phyloP scores from a whole-genome alignment of 805 yeast species.

The Candida namnaoensis region DNA sequence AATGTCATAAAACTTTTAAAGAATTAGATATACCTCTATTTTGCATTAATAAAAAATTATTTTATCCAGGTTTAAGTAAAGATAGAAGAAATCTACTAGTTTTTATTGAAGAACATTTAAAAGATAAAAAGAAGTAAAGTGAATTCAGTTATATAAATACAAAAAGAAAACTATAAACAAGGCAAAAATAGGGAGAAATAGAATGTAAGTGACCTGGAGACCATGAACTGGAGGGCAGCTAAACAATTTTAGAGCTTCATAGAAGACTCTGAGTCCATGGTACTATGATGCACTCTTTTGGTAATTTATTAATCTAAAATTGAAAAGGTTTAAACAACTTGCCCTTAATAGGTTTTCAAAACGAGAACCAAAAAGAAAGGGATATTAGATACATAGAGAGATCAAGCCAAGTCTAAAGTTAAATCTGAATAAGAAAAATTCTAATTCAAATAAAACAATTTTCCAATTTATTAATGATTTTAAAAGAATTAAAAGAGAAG shows the following conservation, averaged over 20 bases:
- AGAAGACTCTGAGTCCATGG: slow-evolving; percentile 10
- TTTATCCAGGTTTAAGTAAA: not conserved
- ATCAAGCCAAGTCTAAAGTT: slow-evolving; percentile 5
- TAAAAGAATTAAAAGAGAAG: too few relatives aligned
- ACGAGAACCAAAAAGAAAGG: slow-evolving; percentile 11
- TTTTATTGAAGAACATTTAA: not conserved
- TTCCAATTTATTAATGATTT: too few relatives aligned
- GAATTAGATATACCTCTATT: slow-evolving; percentile 4
- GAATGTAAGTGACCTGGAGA: slow-evolving; percentile 21
- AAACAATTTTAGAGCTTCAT: not conserved
- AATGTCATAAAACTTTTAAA: slow-evolving; percentile 1
- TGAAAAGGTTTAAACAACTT: slow-evolving; percentile 1
- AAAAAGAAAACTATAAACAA: not conserved
- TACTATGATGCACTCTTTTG: slow-evolving; percentile 20
- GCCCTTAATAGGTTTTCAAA: slow-evolving; percentile 13
- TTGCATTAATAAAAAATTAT: not conserved
- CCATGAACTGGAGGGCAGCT: slow-evolving; percentile 13
- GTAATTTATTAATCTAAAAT: slow-evolving; percentile 1
- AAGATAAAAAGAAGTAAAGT: too few relatives aligned
- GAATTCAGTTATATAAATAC: too few relatives aligned
- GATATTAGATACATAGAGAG: slow-evolving; percentile 6
- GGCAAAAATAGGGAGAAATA: not conserved
- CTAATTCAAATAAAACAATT: too few relatives aligned
- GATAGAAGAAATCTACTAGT: slow-evolving; percentile 1
- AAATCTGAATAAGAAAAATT: too few relatives aligned